Percentiles rank a stretch among this genome's conserved stretches.
Conservation (phyloP, 1,284 basidiomycete species). For the Ustilago xerochloae region DNA sequence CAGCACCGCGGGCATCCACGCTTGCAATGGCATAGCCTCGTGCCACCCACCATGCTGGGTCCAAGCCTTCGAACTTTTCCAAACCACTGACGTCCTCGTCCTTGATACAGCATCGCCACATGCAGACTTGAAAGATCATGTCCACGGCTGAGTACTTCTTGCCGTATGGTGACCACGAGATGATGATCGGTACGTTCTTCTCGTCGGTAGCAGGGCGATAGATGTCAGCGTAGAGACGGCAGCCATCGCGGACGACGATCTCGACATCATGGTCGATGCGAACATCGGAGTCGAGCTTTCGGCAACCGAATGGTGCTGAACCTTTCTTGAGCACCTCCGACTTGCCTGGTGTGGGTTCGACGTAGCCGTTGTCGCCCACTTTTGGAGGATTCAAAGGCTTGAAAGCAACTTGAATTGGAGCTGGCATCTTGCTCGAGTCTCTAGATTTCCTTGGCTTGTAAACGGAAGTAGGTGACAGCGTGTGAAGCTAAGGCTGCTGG, state of each 20-base stretch:
- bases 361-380: constrained; percentile 24
- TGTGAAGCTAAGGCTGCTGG: too few species aligned
- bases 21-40: constrained; percentile 60
- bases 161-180: constrained; percentile 62
- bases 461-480: too few species aligned
- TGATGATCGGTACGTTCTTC: constrained; percentile 46
- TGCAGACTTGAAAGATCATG: constrained; percentile 16
- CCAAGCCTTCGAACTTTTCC: constrained; percentile 60
- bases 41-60: constrained; percentile 61
- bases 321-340: constrained; percentile 15
- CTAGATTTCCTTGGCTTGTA: too few species aligned
- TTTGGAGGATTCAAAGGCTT: constrained; percentile 16
- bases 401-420: constrained; percentile 5
- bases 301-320: constrained; percentile 3
- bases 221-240: constrained; percentile 55
- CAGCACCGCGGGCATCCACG: constrained; percentile 52
- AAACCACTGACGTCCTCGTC: constrained; percentile 49
- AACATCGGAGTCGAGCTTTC: constrained; percentile 33
- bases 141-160: constrained; percentile 38
- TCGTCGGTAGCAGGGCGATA: constrained; percentile 46
- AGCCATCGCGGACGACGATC: constrained; percentile 58
- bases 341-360: constrained; percentile 8
- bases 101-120: constrained; percentile 25
- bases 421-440: constrained; percentile 11
- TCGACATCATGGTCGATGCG: constrained; percentile 49